A percentile compares a stretch with the other conserved stretches of the same genome.
Evolutionary conservation across 371 early-diverging fungal genomes (phyloP).

Genomic region (Mortierella sp.): DNA sequence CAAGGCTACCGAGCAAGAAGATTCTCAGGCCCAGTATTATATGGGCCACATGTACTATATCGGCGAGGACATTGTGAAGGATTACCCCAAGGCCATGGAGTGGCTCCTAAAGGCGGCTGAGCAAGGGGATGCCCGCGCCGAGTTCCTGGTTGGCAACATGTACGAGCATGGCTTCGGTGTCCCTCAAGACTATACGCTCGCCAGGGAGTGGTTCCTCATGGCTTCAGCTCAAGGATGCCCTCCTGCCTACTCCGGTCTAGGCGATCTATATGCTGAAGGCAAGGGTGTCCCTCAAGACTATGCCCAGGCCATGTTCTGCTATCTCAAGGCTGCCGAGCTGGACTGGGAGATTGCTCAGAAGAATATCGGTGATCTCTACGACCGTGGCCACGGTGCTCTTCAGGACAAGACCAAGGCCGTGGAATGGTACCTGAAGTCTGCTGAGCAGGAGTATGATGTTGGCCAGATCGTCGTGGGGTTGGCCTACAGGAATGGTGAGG

Average conservation of each 20-base stretch:
- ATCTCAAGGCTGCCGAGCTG: background rate
- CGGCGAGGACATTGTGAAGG: background rate
- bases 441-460: background rate
- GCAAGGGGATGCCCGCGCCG: background rate
- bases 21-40: too few relatives aligned
- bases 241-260: background rate
- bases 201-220: background rate
- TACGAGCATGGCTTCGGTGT: background rate
- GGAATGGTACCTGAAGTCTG: background rate
- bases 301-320: background rate
- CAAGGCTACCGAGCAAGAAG: too few relatives aligned
- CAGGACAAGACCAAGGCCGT: background rate
- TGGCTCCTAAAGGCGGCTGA: background rate
- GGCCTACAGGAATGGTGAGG: background rate
- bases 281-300: background rate
- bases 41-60: too few relatives aligned
- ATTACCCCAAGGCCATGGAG: background rate
- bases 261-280: background rate
- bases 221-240: background rate
- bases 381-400: background rate
- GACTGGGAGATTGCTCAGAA: background rate
- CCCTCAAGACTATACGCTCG: background rate
- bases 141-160: background rate
- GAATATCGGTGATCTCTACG: background rate
- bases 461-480: background rate